Evolutionary conservation across 2,329 filamentous ascomycete species (phyloP).

Genomic region (Stromatinia cepivora): DNA sequence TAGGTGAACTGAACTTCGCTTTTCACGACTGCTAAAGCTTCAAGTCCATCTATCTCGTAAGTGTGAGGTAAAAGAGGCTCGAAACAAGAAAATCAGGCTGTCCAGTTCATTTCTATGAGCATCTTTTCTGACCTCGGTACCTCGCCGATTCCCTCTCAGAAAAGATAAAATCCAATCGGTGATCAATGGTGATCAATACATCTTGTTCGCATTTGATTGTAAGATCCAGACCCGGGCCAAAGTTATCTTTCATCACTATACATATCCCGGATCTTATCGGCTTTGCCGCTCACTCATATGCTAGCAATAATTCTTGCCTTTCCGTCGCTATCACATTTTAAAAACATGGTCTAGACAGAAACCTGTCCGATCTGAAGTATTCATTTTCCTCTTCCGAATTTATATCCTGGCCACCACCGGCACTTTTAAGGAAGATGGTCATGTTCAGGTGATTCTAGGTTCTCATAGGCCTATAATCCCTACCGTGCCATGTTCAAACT

Average conservation of each 20-base stretch:
- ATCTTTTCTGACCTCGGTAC: background rate
- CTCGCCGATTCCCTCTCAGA: background rate
- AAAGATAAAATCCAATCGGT: background rate
- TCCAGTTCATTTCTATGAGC: background rate
- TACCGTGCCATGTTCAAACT: slow-evolving; percentile 4
- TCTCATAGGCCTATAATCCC: background rate
- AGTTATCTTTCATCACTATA: slow-evolving; percentile 3
- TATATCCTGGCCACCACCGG: background rate
- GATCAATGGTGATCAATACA: background rate
- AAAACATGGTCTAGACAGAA: background rate
- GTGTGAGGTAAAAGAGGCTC: slow-evolving; percentile 6
- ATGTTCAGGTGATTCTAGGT: slow-evolving; percentile 1
- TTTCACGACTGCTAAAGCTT: background rate
- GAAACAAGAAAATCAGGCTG: background rate
- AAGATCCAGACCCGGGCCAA: slow-evolving; percentile 1
- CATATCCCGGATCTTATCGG: slow-evolving; percentile 1
- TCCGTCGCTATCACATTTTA: slow-evolving; percentile 11
- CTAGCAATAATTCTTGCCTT: background rate
- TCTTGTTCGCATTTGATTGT: background rate
- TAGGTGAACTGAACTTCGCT: background rate
- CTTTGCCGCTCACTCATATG: slow-evolving; percentile 6
- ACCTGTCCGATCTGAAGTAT: background rate
- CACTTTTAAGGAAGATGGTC: background rate
- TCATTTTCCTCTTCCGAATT: background rate
- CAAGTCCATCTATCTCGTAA: slow-evolving; percentile 12